phyloP scores from a whole-genome alignment of 2,329 filamentous ascomycete species.

The Penicillium sclerotiorum region DNA sequence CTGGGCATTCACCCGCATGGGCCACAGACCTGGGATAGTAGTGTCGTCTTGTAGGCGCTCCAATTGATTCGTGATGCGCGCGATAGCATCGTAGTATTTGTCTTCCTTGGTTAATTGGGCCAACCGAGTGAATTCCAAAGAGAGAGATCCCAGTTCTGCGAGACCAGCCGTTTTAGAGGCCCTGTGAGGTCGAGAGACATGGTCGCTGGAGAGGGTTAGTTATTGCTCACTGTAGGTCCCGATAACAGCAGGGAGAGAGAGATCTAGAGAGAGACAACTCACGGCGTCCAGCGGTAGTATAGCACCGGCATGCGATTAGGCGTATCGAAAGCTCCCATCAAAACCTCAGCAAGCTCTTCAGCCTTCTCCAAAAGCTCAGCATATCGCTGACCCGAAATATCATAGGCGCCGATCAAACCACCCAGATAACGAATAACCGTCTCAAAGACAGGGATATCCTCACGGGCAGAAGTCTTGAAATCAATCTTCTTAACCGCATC shows the following conservation, averaged over 20 bases:
- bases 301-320: constrained; percentile 90
- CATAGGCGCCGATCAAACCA: constrained; percentile 81
- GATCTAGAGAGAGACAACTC: constrained; percentile 26
- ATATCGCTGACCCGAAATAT: constrained; percentile 74
- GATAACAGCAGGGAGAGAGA: too few species aligned
- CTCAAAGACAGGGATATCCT: constrained; percentile 86
- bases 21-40: constrained; percentile 77
- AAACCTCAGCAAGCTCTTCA: constrained; percentile 74
- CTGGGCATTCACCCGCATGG: constrained; percentile 73
- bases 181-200: constrained; percentile 64
- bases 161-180: constrained; percentile 61
- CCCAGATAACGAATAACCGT: constrained; percentile 90
- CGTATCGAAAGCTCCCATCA: constrained; percentile 85
- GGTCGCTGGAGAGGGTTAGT: constrained; percentile 39
- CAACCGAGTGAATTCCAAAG: constrained; percentile 85
- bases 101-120: constrained; percentile 79
- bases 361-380: constrained; percentile 74
- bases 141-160: constrained; percentile 75
- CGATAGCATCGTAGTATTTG: constrained; percentile 88
- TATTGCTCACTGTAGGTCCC: not conserved
- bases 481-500: constrained; percentile 72
- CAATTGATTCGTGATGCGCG: constrained; percentile 79
- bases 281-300: constrained; percentile 77
- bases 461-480: constrained; percentile 71
- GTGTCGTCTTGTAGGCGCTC: constrained; percentile 73